Base-by-base conservation (phyloP, 2,329 filamentous ascomycete genomes). In the Alternaria burnsii region DNA sequence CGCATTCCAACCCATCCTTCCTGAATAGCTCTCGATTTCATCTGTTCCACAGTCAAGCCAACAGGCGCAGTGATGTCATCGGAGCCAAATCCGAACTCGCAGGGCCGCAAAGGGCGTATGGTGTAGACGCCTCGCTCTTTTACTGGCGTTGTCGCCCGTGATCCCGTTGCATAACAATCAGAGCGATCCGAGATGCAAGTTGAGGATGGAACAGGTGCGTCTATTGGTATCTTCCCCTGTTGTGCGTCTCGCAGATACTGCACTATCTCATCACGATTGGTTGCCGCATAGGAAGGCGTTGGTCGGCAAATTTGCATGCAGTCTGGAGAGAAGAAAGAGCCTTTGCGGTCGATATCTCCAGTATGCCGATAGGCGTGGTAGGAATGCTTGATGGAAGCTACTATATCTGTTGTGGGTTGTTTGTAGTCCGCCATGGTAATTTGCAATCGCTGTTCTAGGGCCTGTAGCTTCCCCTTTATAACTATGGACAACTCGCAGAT, bases 241-340 rank as follows among this genome's bases (percentile, higher is more conserved):
- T 65, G 48, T 28, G 52, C 62, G 41, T 62, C 62, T 20, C 57
- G 59, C n/a, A 63, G 59, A 24, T 63, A 63, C n/a, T 61, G 42
- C 18, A 63, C 59, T 18, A 65, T 63, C 11, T 51, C n/a, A 10
- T 50, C 47, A 11, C 64, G 57, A 18, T 30, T 62, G 3, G 51
- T 61, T 3, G 64, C 59, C 5, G 62, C 56, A n/a, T 59, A 65
- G 14, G 54, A 50, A n/a, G 64, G 61, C 18, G 44, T 59, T 26
- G 62, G 59, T 14, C 62, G 61, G 26, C 57, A 65, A 22, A 62
- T 65, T n/a, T 67, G 61, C 52, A 65, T 47, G 40, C 62, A 65
- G 24, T 41, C 48, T 41, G 51, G 61, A 32, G 64, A 67, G 38
- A 67, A 65, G 50, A 62, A 65, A 9, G 59, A 36, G 20, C 62